These are phyloP conservation scores for Jaenimonas drosophilae DNA, from an alignment of 208 protist genomes.

Conservation along the genomic window DNA sequence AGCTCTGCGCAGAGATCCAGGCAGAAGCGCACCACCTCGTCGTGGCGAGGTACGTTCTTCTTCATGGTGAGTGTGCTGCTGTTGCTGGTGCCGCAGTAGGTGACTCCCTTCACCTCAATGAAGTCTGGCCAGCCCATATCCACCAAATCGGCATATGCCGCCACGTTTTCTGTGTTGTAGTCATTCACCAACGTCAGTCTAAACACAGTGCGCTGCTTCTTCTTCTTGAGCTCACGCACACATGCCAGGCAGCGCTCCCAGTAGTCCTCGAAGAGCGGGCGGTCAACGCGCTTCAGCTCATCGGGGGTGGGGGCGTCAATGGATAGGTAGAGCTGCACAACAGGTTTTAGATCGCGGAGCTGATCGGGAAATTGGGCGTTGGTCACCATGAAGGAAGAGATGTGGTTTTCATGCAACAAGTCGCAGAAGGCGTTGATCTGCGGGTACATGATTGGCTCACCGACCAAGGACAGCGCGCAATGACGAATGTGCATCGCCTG, in stretches of 20 bases:
- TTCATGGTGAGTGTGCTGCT: conserved; percentile 87
- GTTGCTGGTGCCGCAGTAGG: conserved; percentile 85
- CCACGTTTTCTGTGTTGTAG: conserved; percentile 82
- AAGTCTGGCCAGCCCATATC: conserved; percentile 89
- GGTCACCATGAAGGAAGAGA: conserved; percentile 94
- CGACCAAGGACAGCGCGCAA: conserved; percentile 94
- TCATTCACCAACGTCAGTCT: conserved; percentile 94
- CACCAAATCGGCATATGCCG: conserved; percentile 80
- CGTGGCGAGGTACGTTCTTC: conserved; percentile 89
- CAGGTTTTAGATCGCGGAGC: conserved; percentile 63
- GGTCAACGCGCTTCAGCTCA: conserved; percentile 86
- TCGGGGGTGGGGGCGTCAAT: conserved; percentile 90
- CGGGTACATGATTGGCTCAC: conserved; percentile 96
- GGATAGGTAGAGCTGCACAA: conserved; percentile 93
- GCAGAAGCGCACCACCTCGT: conserved; percentile 91
- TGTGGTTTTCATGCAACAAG: conserved; percentile 71
- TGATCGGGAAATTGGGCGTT: conserved; percentile 90
- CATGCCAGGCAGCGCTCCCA: conserved; percentile 92
- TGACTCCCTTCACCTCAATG: conserved; percentile 94
- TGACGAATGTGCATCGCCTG: conserved; percentile 79
- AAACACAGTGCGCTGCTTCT: conserved; percentile 94
- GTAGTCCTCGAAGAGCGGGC: conserved; percentile 93
- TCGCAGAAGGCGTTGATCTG: conserved; percentile 89
- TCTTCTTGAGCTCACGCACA: conserved; percentile 70
- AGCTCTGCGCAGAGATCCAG: conserved; percentile 44